Conservation (phyloP, 805 yeast species). For the Cyberlindnera saturnus region DNA sequence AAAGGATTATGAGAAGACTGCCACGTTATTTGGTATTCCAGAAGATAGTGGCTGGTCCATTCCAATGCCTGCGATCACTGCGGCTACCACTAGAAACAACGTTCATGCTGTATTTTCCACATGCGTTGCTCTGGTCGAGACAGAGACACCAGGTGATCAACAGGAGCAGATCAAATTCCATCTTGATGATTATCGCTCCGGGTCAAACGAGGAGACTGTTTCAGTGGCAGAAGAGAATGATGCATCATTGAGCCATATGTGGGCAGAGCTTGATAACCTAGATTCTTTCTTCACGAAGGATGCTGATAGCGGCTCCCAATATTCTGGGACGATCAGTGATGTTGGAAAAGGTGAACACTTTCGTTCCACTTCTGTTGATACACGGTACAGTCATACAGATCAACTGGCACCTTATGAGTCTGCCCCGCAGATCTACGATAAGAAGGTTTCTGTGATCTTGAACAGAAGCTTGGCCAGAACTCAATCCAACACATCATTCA, state of each 20-base stretch:
- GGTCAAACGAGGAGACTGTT: slow-evolving; percentile 36
- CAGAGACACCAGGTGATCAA: slow-evolving; percentile 23
- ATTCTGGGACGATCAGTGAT: slow-evolving; percentile 18
- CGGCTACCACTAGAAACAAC: slow-evolving; percentile 83
- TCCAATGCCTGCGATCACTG: slow-evolving; percentile 89
- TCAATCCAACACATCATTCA: slow-evolving; percentile 72
- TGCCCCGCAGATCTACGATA: slow-evolving; percentile 74
- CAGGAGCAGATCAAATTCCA: slow-evolving; percentile 42
- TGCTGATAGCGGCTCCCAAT: slow-evolving; percentile 22
- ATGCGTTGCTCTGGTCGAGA: slow-evolving; percentile 41
- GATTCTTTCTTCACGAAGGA: slow-evolving; percentile 84
- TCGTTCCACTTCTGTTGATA: slow-evolving; percentile 50
- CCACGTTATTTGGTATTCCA: slow-evolving; percentile 91
- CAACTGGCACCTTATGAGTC: slow-evolving; percentile 52
- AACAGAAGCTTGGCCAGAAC: slow-evolving; percentile 69
- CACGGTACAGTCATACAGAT: slow-evolving; percentile 44
- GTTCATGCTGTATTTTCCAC: slow-evolving; percentile 94
- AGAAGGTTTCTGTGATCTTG: slow-evolving; percentile 69
- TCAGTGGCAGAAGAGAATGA: slow-evolving; percentile 57
- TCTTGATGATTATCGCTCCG: slow-evolving; percentile 46
- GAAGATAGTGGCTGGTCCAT: slow-evolving; percentile 96
- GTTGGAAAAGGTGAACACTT: slow-evolving; percentile 27
- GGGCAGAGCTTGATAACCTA: slow-evolving; percentile 86
- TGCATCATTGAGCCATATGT: slow-evolving; percentile 79
- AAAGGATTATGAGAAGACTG: slow-evolving; percentile 78